Base-by-base conservation (phyloP, 805 yeast genomes). In the Tetrapisispora pingtungensis region DNA sequence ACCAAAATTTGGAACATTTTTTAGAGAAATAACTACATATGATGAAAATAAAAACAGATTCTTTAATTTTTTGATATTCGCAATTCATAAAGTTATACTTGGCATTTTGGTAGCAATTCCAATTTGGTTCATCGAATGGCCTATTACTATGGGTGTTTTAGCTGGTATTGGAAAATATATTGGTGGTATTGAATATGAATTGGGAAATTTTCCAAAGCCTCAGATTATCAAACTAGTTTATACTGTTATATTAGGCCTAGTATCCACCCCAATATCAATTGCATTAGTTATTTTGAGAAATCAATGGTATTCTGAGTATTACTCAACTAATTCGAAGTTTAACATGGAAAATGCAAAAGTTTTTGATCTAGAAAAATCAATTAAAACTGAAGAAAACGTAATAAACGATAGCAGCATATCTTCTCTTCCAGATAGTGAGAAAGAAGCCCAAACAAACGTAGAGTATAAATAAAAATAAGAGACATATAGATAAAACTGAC, bases 131-230 rank as follows among this genome's bases (percentile, higher is more conserved):
- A 40, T 50, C 12, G 47, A 50, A 17, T 56, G 61, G 61, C 61
- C 61, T 4, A 44, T 52, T 1, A 47, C 58, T 5, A 52, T 56
- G 57, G 61, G 61, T 14, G 47, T 56, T n/a, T 26, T 55, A 45
- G 55, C 55, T 1, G 55, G 55, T 10, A 46, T 47, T 15, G 58
- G 59, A 17, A 47, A 49, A 1, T 40, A 33, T 18, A 38, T 44
- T 12, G 51, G 52, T 15, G 38, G 49, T 14, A 42, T 52, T 34
- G 61, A 56, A 14, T 53, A 48, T 40, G 40, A 43, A 14, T 49
- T 46, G 40, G 42, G 43, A 32, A 47, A 49, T 26, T 57, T 52
- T 40, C 56, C 55, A 39, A 37, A 47, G 13, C 58, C 61, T 13
- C 57, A 54, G 37, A 35, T 56, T 2, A 47, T 51, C 43, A 56